Evolutionary conservation across 352 stramenopile species (phyloP).

Genomic region (Pythium oligandrum): DNA sequence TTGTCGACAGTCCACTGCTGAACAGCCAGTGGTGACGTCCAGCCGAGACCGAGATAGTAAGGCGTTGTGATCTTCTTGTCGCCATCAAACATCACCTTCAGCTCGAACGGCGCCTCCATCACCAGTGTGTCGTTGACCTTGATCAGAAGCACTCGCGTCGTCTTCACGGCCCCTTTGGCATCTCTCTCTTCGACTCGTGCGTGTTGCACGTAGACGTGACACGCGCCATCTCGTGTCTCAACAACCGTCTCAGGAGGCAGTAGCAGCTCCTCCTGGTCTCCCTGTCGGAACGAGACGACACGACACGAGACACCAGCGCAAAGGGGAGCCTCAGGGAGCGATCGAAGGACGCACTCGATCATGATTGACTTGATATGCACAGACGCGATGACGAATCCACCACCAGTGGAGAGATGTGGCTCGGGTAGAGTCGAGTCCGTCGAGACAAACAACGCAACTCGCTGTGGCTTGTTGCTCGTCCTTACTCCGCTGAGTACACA

Average conservation of each 20-base stretch:
- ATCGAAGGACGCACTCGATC: too few relatives aligned
- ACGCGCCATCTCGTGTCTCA: neutral
- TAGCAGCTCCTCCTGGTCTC: neutral
- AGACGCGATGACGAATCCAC: too few relatives aligned
- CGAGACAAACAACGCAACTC: slow-evolving; percentile 5
- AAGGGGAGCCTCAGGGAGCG: too few relatives aligned
- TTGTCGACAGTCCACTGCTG: slow-evolving; percentile 51
- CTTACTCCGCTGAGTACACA: neutral
- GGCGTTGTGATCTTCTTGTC: too few relatives aligned
- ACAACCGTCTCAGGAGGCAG: neutral
- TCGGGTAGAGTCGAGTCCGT: slow-evolving; percentile 3
- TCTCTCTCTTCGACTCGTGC: slow-evolving; percentile 9
- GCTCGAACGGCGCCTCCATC: slow-evolving; percentile 7
- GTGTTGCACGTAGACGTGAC: slow-evolving; percentile 8
- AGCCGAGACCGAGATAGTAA: slow-evolving; percentile 13
- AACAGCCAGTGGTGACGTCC: slow-evolving; percentile 28
- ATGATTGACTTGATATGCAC: too few relatives aligned
- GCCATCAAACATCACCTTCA: neutral
- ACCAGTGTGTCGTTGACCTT: slow-evolving; percentile 11
- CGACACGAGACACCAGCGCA: too few relatives aligned
- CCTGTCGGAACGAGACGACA: too few relatives aligned
- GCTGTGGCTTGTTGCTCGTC: too few relatives aligned
- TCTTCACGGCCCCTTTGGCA: neutral
- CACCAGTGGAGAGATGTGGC: neutral
- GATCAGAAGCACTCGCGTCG: neutral